Base-by-base conservation (phyloP, 495 filamentous ascomycete species). In the Tuber melanosporum region DNA sequence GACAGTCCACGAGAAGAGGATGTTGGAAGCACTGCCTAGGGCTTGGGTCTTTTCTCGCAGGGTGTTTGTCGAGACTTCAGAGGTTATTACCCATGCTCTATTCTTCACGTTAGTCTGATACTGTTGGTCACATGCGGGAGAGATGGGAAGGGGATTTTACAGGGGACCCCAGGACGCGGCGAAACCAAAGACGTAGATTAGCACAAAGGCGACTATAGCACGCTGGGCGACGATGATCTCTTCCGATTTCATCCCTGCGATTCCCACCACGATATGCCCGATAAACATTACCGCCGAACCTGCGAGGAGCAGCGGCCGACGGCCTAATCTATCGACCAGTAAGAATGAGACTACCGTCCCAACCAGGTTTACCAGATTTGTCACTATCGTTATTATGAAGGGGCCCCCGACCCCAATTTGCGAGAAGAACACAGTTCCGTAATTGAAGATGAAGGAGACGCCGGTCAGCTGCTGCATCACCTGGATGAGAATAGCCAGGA, bases 181-280 rank as follows among this genome's bases (percentile, higher is more conserved):
- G 82, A 93, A 94, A 5, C 91, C 91, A 85, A 92, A 92, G 84
- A 94, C 92, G 88, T 93, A 94, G 86, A 94, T 90, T 83, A 90
- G 91, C 76, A 92, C 90, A 85, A 94, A 94, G 45, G 92, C 88
- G 57, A 94, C 91, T 82, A 88, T 87, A 12, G 88, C 85, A 41
- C 84, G 83, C 74, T 88, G 86, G 8, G 87, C 86, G 32, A 77
- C 73, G 10, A 79, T 73, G 76, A 90, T 86, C 57, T 77, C 75
- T 2, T 81, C 82, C 19, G 80, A 80, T 9, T 75, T 80, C 15
- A 80, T 75, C 8, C 86, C 86, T 5, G 86, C 84, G 12, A 85
- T 88, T 0, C 91, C 91, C 43, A 91, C 89, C 81, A 86, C 72
- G 84, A 86, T 79, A 84, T 87, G 80, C 81, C 86, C 86, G 75